Conservation (phyloP, 176 grass and related monocot species). For the Calamus simplicifolius region DNA sequence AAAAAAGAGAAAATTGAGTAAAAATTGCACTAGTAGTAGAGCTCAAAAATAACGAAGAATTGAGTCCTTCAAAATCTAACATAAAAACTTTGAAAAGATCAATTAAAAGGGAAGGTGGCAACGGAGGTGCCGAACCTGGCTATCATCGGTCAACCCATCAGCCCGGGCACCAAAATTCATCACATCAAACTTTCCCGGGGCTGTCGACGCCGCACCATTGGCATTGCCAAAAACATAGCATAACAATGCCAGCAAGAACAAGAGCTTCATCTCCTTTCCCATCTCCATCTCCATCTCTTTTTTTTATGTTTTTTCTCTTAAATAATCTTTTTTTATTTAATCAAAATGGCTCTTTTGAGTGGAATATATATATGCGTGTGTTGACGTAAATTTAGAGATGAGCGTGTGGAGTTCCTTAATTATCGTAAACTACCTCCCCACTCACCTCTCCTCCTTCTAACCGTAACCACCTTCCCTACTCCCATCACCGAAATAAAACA, state of each 20-base stretch:
- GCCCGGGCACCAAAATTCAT: conserved; percentile 11
- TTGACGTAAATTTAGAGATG: background rate
- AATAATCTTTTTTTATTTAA: no score
- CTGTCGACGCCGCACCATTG: background rate
- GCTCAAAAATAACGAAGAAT: no score
- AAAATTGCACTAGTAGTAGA: no score
- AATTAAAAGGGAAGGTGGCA: no score
- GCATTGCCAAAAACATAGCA: background rate
- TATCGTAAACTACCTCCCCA: background rate
- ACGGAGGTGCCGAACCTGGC: background rate
- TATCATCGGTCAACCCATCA: conserved; percentile 7
- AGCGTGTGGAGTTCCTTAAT: conserved; percentile 1
- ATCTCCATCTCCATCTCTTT: no score
- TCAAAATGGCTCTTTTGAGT: no score
- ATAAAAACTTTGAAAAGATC: no score
- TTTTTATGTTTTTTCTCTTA: no score
- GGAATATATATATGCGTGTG: background rate
- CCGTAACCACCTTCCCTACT: background rate
- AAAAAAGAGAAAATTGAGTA: no score
- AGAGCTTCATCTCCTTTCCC: no score
- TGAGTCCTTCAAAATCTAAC: no score
- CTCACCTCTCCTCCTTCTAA: background rate
- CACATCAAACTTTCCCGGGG: conserved; percentile 1
- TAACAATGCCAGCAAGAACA: no score
- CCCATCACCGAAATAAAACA: background rate